Evolutionary conservation across 441 rosid species (phyloP), one percentile per base, ranked within the genome.

Genomic region (Populus tomentosa): DNA sequence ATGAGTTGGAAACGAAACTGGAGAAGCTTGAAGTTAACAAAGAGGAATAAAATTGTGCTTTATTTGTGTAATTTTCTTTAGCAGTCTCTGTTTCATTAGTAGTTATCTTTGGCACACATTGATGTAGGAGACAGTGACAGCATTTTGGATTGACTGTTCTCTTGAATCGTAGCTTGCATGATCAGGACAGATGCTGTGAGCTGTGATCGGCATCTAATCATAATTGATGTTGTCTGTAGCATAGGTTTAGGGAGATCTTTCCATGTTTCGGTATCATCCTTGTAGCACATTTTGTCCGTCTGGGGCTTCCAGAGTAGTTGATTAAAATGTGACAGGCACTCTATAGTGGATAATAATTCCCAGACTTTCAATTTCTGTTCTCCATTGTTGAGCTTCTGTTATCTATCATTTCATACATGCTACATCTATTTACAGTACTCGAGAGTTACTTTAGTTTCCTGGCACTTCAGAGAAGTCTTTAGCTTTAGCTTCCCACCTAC

Each of bases 1-100:
- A 78, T 71, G 97, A 87, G 76, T 75, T 95, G 93, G 98, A 89
- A 85, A 84, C 87, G 2, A 88, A 90, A 84, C 79, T 92, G 84
- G 85, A 89, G 87, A 86, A 86, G 67, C 96, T 95, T 75, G 90
- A 88, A 78, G 92, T 89, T 72, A 74, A 78, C 10, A 75, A 79
- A 21, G 91, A 87, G 26, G 82, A 85, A 62, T 89, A 80, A 80
- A 74, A 75, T 30, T 36, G 72, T 65, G 28, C 71, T 75, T 30
- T 61, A 50, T n/a, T 18, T 16, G 77, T 28, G 16, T 7, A 63
- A n/a, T n/a, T 59, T 7, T 21, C 36, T 81, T 70, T 50, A 42
- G 14, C 75, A 13, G 72, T 50, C 56, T 83, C 46, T 59, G 20
- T 75, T 75, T 77, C 77, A 7, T 3, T 2, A 63, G 78, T 77